Percentiles rank a stretch among this genome's conserved stretches.
These are phyloP conservation scores for Yamadazyma kitorensis DNA, from an alignment of 805 yeast species.

Conservation along the genomic window DNA sequence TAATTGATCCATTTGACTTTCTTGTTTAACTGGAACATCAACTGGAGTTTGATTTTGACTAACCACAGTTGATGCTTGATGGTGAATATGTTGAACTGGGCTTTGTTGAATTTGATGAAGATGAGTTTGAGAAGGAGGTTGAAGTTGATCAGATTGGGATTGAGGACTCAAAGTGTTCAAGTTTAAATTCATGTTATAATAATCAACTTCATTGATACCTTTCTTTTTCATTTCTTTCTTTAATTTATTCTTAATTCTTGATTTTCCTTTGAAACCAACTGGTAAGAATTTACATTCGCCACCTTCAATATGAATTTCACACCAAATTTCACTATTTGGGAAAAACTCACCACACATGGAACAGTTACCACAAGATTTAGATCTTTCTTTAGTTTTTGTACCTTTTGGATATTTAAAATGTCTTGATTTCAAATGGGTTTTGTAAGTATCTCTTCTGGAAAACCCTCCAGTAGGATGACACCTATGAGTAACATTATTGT, in stretches of 20 bases:
- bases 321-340: constrained; percentile 49
- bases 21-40: constrained; percentile 1
- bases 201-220: constrained; percentile 16
- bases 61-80: constrained; percentile 3
- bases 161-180: constrained; percentile 5
- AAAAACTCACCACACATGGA: constrained; percentile 54
- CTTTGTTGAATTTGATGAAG: not conserved
- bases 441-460: constrained; percentile 57
- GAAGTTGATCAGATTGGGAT: constrained; percentile 4
- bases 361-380: constrained; percentile 46
- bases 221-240: constrained; percentile 34
- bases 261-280: constrained; percentile 42
- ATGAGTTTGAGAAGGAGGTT: not conserved
- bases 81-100: not conserved
- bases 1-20: too few species aligned
- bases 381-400: constrained; percentile 45
- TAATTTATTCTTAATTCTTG: constrained; percentile 41
- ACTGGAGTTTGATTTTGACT: not conserved
- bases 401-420: constrained; percentile 60
- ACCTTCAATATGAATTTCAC: constrained; percentile 48
- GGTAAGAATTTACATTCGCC: constrained; percentile 48
- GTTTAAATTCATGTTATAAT: constrained; percentile 3
- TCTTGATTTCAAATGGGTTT: constrained; percentile 54
- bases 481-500: constrained; percentile 38
- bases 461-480: constrained; percentile 61